Conservation (phyloP, 805 yeast genomes). For the Kluyveromyces siamensis region DNA sequence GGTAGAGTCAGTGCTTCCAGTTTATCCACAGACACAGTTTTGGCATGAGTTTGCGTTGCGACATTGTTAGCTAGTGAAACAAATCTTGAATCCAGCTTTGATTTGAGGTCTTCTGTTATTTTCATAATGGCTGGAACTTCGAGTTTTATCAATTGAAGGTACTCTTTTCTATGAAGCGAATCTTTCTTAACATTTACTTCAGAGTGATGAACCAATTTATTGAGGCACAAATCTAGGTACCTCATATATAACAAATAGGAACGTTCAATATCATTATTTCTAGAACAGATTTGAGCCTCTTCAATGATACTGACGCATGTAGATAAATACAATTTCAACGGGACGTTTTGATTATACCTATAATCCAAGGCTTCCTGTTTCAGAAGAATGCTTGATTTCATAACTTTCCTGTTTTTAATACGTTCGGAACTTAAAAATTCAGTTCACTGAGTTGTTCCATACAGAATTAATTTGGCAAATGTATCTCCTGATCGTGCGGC, state of each 20-base stretch:
- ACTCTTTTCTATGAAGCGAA: constrained; percentile 16
- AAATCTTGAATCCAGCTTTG: constrained; percentile 13
- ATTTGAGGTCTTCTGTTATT: constrained; percentile 22
- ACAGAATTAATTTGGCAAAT: background rate
- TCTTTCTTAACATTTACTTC: constrained; percentile 7
- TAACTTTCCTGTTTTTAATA: background rate
- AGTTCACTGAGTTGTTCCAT: background rate
- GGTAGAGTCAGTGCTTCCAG: constrained; percentile 10
- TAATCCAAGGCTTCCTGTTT: constrained; percentile 43
- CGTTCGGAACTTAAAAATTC: background rate
- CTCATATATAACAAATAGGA: constrained; percentile 51
- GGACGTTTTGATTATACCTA: constrained; percentile 41
- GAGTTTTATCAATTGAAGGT: constrained; percentile 19
- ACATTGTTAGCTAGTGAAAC: constrained; percentile 21
- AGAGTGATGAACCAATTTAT: constrained; percentile 24
- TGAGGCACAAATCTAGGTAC: constrained; percentile 40
- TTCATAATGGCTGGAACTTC: constrained; percentile 27
- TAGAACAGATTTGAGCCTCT: constrained; percentile 32
- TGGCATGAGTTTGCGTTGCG: constrained; percentile 10
- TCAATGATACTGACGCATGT: constrained; percentile 38
- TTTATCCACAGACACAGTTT: background rate
- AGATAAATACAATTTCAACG: constrained; percentile 47
- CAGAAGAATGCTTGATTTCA: constrained; percentile 10
- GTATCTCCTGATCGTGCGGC: background rate
- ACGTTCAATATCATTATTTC: constrained; percentile 35